phyloP scores from a whole-genome alignment of 1,139 yeast genomes.

The Blastobotrys serpentis region DNA sequence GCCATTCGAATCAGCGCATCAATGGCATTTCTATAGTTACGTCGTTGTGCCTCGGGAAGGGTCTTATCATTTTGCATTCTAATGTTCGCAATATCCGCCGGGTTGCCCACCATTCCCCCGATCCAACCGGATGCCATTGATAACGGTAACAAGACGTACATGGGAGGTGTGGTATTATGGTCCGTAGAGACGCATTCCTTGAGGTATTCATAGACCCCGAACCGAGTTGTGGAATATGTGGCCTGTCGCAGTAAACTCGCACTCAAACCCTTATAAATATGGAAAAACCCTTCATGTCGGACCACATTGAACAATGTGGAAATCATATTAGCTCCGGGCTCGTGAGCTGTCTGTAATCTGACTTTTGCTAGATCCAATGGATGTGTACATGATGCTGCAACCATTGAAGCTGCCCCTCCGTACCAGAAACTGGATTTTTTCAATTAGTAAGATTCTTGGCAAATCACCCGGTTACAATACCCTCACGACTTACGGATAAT shows the following conservation, averaged over 20 bases:
- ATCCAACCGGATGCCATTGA: slow-evolving; percentile 82
- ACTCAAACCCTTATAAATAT: slow-evolving; percentile 74
- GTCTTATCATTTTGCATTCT: slow-evolving; percentile 89
- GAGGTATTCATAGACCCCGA: slow-evolving; percentile 76
- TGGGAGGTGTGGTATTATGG: slow-evolving; percentile 41
- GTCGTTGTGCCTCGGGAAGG: slow-evolving; percentile 60
- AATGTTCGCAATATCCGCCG: slow-evolving; percentile 83
- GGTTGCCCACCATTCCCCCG: slow-evolving; percentile 86
- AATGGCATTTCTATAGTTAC: slow-evolving; percentile 75
- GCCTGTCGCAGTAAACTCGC: slow-evolving; percentile 85
- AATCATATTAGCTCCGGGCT: slow-evolving; percentile 56
- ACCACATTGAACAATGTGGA: slow-evolving; percentile 62
- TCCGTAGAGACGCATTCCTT: slow-evolving; percentile 49
- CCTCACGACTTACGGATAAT: slow-evolving; percentile 27
- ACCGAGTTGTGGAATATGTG: slow-evolving; percentile 81
- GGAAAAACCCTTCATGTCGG: slow-evolving; percentile 62
- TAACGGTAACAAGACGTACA: slow-evolving; percentile 59
- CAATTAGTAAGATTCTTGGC: neutral
- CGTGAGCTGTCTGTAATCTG: slow-evolving; percentile 67
- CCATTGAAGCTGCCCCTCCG: slow-evolving; percentile 49
- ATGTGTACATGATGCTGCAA: slow-evolving; percentile 49
- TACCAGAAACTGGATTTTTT: slow-evolving; percentile 48
- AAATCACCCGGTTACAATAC: neutral
- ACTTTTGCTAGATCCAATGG: slow-evolving; percentile 86
- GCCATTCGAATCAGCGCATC: slow-evolving; percentile 67